Conservation (phyloP, 495 filamentous ascomycete genomes). For the Lasiosphaeria miniovina region DNA sequence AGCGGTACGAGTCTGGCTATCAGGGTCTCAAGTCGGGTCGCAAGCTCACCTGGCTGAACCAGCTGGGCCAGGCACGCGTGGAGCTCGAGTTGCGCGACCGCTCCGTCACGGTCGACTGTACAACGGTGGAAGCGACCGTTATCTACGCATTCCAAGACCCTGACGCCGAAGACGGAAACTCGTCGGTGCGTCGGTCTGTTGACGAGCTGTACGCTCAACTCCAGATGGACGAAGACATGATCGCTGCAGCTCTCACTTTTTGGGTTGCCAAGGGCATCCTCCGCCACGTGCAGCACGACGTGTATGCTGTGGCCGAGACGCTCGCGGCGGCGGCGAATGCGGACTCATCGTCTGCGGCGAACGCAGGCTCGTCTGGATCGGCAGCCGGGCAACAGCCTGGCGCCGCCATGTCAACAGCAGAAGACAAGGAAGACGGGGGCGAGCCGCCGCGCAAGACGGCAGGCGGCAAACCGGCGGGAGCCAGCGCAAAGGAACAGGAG, state of each 20-base stretch:
- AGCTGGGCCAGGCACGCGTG: conserved; percentile 75
- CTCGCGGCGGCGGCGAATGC: conserved; percentile 14
- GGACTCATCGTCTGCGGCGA: conserved; percentile 18
- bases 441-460: conserved; percentile 38
- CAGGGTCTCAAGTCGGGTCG: conserved; percentile 72
- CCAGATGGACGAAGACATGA: conserved; percentile 72
- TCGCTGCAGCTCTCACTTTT: conserved; percentile 75
- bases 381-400: too few relatives aligned
- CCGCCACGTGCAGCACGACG: conserved; percentile 44
- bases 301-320: conserved; percentile 43
- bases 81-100: conserved; percentile 83
- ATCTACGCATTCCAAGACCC: conserved; percentile 74
- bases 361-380: too few relatives aligned
- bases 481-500: conserved; percentile 57
- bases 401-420: conserved; percentile 9
- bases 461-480: conserved; percentile 29
- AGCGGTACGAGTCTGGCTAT: conserved; percentile 72
- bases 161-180: conserved; percentile 10
- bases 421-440: not conserved
- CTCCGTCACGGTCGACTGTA: conserved; percentile 65
- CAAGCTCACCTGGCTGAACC: conserved; percentile 83
- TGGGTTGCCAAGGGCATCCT: conserved; percentile 83
- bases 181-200: conserved; percentile 51
- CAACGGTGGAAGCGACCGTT: conserved; percentile 84
- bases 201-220: conserved; percentile 61